Conservation (phyloP, 129 eudicot genomes). For the Flaveria ramosissima region DNA sequence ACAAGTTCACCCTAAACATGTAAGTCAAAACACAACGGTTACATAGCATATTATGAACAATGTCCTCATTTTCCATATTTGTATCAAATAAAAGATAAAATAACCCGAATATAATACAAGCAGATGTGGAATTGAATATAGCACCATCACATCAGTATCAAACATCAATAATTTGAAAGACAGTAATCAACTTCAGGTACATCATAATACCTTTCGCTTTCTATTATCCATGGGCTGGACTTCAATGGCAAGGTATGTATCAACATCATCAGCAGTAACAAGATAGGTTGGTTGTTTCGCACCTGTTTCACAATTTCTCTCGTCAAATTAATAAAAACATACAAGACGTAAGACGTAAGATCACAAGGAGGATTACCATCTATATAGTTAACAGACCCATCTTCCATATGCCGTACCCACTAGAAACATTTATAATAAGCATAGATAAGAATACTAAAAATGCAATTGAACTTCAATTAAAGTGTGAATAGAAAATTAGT, state of each 20-base stretch:
- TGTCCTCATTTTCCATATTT: not conserved
- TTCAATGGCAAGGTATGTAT: conserved; percentile 85
- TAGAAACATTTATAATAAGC: conserved; percentile 37
- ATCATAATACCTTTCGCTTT: conserved; percentile 66
- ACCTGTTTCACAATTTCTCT: conserved; percentile 50
- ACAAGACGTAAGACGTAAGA: not conserved
- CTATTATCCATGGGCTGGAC: conserved; percentile 95
- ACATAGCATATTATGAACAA: not conserved
- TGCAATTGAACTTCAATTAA: conserved; percentile 12
- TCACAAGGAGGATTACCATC: conserved; percentile 58
- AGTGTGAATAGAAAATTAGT: conserved; percentile 2
- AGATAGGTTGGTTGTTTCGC: conserved; percentile 93
- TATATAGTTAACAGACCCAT: conserved; percentile 83
- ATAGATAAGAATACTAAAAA: conserved; percentile 4
- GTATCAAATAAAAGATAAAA: not conserved
- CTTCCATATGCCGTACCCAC: conserved; percentile 99
- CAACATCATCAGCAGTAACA: conserved; percentile 90
- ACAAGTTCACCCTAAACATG: conserved; percentile 83
- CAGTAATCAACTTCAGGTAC: conserved; percentile 17
- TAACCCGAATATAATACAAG: not conserved
- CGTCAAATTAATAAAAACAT: not conserved
- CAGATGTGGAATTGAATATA: not conserved
- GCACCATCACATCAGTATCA: not conserved
- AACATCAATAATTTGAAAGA: conserved; percentile 7
- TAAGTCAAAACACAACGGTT: conserved; percentile 22